Evolutionary conservation across 2,329 filamentous ascomycete genomes (phyloP), one percentile per base, ranked within the genome.

Genomic region (Colletotrichum euphorbiae): DNA sequence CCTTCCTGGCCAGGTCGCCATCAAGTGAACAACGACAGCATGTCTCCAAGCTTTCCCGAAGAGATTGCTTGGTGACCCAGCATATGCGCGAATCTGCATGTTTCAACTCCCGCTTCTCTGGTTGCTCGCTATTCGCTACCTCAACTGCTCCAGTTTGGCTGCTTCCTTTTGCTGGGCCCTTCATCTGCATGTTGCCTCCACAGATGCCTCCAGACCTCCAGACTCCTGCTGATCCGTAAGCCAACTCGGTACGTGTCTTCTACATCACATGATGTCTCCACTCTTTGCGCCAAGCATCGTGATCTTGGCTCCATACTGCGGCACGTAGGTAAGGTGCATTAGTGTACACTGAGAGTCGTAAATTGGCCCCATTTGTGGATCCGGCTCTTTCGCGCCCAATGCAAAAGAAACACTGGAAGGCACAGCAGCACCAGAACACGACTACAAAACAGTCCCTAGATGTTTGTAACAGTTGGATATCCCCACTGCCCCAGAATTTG

Each of bases 81-180:
- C 55, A 58, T 8, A 58, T 58, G 55, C 42, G 55, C 42, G 55
- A 31, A 48, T 13, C 55, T 24, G 24, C 24, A 24, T 24, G 24
- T 24, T 24, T 24, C 43, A 42, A 46, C 21, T 28, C 28, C 5
- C 24, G 24, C 24, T 24, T 24, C 24, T 24, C 24, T 24, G 24
- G 24, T 24, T 24, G 24, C 24, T 24, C 24, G 24, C 24, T 4
- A 4, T 24, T 24, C 24, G 24, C 24, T 24, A 5, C 24, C 24
- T 24, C 3, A 24, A 24, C 24, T 24, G 24, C 24, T 24, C 24
- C 24, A 24, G 24, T 24, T 24, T 24, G 24, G 24, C 24, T 24
- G 13, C n/a, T 33, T 40, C 21, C 51, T 38, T 17, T 13, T 54
- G n/a, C 31, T 21, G 28, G 17, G 19, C 24, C 17, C 28, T 33